Base-by-base conservation (phyloP, 108 stramenopile genomes). In the Craspedostauros australis region DNA sequence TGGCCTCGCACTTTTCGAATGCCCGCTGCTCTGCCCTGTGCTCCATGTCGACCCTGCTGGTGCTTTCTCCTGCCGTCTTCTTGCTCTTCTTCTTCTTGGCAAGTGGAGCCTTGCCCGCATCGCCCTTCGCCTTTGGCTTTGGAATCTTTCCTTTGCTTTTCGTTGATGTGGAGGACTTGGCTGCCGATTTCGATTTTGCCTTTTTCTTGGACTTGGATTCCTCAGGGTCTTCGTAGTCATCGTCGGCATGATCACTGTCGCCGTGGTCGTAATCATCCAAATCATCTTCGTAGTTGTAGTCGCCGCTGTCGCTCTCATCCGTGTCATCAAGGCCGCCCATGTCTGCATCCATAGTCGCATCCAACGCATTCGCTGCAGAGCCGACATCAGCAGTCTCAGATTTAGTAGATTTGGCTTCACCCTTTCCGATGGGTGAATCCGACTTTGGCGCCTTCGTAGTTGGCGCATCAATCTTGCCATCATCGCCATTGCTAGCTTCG, bases 221-320 rank as follows among this genome's bases (percentile, higher is more conserved):
- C 9, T 38, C 27, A 29, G 1, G 2, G 2, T 6, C 43, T 6
- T 36, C 19, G 27, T 57, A 42, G 23, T 15, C 55, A 25, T 57
- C 44, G 31, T 57, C 56, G 18, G 22, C 56, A 5, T 30, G 26
- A 42, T 50, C 60, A 50, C 39, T 39, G 18, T 41, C 50, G n/a
- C 26, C 43, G 30, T 18, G 33, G 28, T 51, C 50, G 19, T 62
- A 42, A 1, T 11, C 16, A 24, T 54, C 8, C 5, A 57, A 45
- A 45, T 53, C 57, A 47, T 53, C 58, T 46, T 68, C 66, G 18
- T 64, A 54, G 11, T n/a, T 40, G 5, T 60, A 51, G 3, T 30
- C 58, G 7, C 60, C 56, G 6, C 52, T 54, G 1, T 24, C 57
- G 32, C 47, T 50, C 0, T 64, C 64, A 3, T 9, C 64, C 54